phyloP scores from a whole-genome alignment of 1,284 basidiomycete genomes.

The Microbotryum violaceum region DNA sequence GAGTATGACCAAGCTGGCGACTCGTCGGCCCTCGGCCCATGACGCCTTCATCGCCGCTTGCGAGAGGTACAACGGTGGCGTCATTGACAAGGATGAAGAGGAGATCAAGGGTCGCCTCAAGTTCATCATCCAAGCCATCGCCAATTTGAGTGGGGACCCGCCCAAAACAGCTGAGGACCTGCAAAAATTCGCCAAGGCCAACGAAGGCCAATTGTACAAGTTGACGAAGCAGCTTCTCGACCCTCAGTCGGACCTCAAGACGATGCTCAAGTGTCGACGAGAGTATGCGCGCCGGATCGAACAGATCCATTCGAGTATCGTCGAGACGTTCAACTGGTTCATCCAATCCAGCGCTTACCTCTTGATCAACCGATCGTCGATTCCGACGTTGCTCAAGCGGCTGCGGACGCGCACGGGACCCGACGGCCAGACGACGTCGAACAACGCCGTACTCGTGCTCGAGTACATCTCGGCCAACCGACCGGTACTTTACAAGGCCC shows the following conservation, averaged over 20 bases:
- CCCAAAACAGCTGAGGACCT: constrained; percentile 71
- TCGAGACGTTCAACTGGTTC: constrained; percentile 64
- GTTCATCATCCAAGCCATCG: constrained; percentile 52
- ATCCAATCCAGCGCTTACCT: constrained; percentile 64
- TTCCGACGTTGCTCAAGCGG: constrained; percentile 64
- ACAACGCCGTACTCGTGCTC: constrained; percentile 41
- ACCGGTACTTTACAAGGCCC: constrained; percentile 63
- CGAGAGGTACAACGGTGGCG: constrained; percentile 73
- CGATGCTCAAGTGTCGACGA: constrained; percentile 55
- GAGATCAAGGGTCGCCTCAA: constrained; percentile 53
- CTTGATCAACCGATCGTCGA: constrained; percentile 73
- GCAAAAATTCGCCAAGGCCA: constrained; percentile 71
- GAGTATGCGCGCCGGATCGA: constrained; percentile 61
- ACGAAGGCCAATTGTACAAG: constrained; percentile 79
- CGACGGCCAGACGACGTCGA: constrained; percentile 24
- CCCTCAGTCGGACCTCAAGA: constrained; percentile 70
- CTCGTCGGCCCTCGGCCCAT: constrained; percentile 56
- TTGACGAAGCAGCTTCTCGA: constrained; percentile 74
- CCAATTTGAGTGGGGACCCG: constrained; percentile 51
- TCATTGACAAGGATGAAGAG: constrained; percentile 71
- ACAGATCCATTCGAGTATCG: constrained; percentile 55
- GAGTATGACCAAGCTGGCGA: constrained; percentile 56
- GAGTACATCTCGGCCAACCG: constrained; percentile 65
- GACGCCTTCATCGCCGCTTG: constrained; percentile 62
- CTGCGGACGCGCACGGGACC: constrained; percentile 46